These are phyloP conservation scores for Stevia rebaudiana DNA, from an alignment of 140 eudicot species.

Conservation along the genomic window DNA sequence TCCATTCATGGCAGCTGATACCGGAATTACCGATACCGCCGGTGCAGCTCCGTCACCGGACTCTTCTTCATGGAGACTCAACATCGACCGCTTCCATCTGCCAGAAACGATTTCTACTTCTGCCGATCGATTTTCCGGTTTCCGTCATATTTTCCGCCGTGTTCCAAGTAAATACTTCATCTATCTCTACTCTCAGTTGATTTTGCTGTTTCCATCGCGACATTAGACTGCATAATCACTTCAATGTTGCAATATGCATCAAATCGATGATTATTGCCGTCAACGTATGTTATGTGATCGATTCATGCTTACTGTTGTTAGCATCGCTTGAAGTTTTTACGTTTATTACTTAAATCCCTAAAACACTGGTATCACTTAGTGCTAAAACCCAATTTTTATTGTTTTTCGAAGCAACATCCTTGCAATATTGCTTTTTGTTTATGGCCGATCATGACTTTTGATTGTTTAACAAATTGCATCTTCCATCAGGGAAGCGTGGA, in stretches of 20 bases:
- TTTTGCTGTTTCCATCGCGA: background rate
- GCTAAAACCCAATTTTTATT: too few relatives aligned
- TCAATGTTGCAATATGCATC: slow-evolving; percentile 4
- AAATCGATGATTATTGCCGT: background rate
- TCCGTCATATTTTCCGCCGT: slow-evolving; percentile 27
- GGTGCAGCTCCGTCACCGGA: background rate
- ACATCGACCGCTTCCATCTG: background rate
- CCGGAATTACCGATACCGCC: background rate
- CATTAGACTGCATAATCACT: background rate
- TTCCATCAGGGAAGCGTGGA: slow-evolving; percentile 43
- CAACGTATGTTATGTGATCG: background rate
- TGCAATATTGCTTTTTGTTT: background rate
- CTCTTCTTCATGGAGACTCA: slow-evolving; percentile 12
- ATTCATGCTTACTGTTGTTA: background rate
- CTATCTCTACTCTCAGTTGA: background rate
- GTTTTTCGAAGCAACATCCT: too few relatives aligned
- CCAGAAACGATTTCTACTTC: background rate
- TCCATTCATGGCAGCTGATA: background rate
- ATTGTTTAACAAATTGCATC: background rate
- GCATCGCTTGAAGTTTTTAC: background rate
- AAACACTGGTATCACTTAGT: too few relatives aligned
- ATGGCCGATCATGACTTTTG: background rate
- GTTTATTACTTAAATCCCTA: background rate
- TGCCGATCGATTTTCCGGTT: slow-evolving; percentile 18
- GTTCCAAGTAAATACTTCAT: slow-evolving; percentile 24